These are phyloP conservation scores for Penicillium griseofulvum DNA, from an alignment of 2,329 filamentous ascomycete genomes.

Conservation along the genomic window DNA sequence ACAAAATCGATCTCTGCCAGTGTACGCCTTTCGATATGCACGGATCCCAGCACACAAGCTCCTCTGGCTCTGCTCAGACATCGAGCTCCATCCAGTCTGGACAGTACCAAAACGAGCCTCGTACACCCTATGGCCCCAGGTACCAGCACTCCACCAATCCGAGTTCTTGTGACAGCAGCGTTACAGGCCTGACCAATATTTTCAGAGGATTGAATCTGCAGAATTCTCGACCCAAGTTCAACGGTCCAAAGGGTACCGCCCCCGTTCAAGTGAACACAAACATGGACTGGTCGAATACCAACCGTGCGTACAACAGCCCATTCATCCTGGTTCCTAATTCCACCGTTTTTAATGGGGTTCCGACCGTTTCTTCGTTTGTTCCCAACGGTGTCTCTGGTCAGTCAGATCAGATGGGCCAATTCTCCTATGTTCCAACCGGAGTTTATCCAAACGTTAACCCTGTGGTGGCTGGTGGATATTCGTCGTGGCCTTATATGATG, in stretches of 20 bases:
- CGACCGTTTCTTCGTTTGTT: conserved; percentile 29
- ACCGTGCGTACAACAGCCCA: conserved; percentile 31
- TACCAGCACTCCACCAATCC: conserved; percentile 21
- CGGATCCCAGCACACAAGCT: conserved; percentile 22
- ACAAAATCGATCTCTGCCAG: background rate
- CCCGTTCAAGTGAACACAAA: conserved; percentile 25
- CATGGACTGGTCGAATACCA: conserved; percentile 29
- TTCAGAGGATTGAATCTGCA: conserved; percentile 30
- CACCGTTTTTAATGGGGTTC: conserved; percentile 32
- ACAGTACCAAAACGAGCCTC: conserved; percentile 26
- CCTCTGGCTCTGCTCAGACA: conserved; percentile 25
- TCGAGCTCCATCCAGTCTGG: conserved; percentile 23
- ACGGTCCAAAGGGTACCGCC: conserved; percentile 26
- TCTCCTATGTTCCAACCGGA: conserved; percentile 37
- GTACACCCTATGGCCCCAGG: conserved; percentile 21
- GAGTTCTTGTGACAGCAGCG: conserved; percentile 20
- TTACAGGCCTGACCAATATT: conserved; percentile 21
- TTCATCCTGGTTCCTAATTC: conserved; percentile 35
- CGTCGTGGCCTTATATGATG: conserved; percentile 37
- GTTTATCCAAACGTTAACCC: conserved; percentile 39
- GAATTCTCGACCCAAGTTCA: conserved; percentile 30
- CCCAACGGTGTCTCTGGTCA: conserved; percentile 29
- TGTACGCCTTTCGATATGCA: conserved; percentile 20
- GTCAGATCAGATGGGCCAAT: conserved; percentile 32
- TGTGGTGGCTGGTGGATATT: conserved; percentile 34